Base-by-base conservation (phyloP, 2,329 filamentous ascomycete species). In the Akanthomyces muscarius region DNA sequence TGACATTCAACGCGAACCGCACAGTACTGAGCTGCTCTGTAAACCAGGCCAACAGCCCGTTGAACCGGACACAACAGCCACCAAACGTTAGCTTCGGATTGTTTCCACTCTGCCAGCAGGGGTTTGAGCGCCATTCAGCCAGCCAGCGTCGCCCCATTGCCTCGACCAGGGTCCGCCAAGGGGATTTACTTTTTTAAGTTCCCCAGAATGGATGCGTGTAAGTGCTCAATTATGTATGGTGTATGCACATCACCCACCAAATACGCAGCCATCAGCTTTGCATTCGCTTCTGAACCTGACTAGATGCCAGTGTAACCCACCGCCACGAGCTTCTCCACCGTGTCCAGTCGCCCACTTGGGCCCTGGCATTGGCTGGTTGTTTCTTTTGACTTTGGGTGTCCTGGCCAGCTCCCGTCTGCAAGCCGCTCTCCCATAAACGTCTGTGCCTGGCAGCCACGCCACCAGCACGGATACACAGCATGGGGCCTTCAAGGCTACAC, bases 311-410 rank as follows among this genome's bases (percentile, higher is more conserved):
- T 33, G 48, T 45, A 36, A 42, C 47, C 23, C 41, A 10, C 36
- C 21, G 58, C 36, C 58, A 53, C 30, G 25, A 13, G 44, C 23
- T 45, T 44, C 57, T 13, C 57, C 47, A 60, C 57, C 36, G 21
- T 18, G 7, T 18, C 50, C 58, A 38, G 58, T 18, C 28, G 28
- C 28, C 38, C 48, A 61, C 28, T 28, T 25, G 18, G 58, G 21
- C 25, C 41, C 33, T 55, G 36, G 30, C 11, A 23, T 36, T 23
- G 21, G 36, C 52, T 33, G 42, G 21, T 47, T 53, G 50, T 55
- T 54, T 61, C 51, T 47, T 55, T 48, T 61, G 38, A 47, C 58
- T 41, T 25, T 61, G 47, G 21, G 21, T 21, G 33, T 30, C 23
- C 58, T 16, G 41, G 2, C 33, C 33, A 36, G 50, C 14, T 61